Evolutionary conservation across 2,329 filamentous ascomycete genomes (phyloP), one percentile per base, ranked within the genome.

Genomic region (Fusarium sp.): DNA sequence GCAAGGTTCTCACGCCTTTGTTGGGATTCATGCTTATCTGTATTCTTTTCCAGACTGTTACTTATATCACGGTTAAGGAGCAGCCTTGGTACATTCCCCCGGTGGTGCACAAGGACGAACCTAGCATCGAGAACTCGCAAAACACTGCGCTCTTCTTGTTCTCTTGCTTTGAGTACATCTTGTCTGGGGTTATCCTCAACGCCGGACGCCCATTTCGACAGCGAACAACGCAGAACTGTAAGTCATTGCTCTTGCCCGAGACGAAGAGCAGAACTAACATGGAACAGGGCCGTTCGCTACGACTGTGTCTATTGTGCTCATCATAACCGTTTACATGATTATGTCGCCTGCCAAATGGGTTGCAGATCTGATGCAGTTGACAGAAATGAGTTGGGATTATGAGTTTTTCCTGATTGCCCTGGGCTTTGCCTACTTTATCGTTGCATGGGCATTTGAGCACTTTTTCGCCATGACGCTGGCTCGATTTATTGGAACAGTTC

Each of bases 161-260:
- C 7, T 96, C 92, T 3, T 97, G 94, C 77, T 98, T 94, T 75
- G 94, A 98, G 77, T 99, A 99, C 78, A 96, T 97, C 37, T 84
- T 97, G 22, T 92, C 93, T 0, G 96, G 93, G 6, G 86, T 98
- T 39, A 91, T 98, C 2, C 84, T 99, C 30, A 97, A 92, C 72
- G 93, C 96, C n/a, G 96, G 96, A 2, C 89, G 88, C 33, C 96
- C 96, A 1, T 99, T 97, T 81, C 86, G 96, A 54, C 92, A 96
- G 73, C 87, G 88, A 17, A 93, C 94, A 82, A 83, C 83, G 19
- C 86, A 91, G 61, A 99, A 99, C 75, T 87, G 92, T 94, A 78
- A 80, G 90, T 26, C 9, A 3, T 7, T 3, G 30, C 10, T 1
- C 15, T 4, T 17, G 2, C 5, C 6, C 6, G 15, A 7, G 3